Evolutionary conservation across 176 grass and related monocot genomes (phyloP), one percentile per base, ranked within the genome.

Genomic region (Alloteropsis semialata): DNA sequence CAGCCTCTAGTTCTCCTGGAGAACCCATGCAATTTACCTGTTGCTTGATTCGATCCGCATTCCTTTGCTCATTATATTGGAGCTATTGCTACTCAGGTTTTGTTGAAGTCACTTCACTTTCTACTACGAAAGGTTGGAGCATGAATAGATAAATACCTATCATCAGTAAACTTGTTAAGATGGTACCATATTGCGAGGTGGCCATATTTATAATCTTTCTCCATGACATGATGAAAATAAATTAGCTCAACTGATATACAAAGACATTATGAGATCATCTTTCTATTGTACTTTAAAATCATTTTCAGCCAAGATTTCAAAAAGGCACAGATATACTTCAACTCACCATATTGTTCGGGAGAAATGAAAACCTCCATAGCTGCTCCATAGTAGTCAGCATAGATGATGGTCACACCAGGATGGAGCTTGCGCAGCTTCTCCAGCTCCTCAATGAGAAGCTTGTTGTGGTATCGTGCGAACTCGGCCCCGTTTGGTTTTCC

Each of bases 381-480:
- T 11, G 96, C 86, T 77, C 82, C 81, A 39, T 85, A 98, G 59
- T 95, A 93, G 77, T 98, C 87, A 10, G 91, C 92, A 70, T 95
- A 95, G n/a, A 88, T 87, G 80, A 98, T 95, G 2, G 62, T 79
- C 10, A 83, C 80, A 51, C 78, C 41, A 53, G 90, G 87, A 65
- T 95, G 74, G 55, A 75, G 80, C 11, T 76, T 78, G 9, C 96
- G 84, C 5, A 84, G 67, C 79, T 65, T 92, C 22, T 67, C 60
- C 30, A 98, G 8, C 67, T 95, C 91, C 27, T 90, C 33, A 0
- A 27, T 4, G 5, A 98, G 92, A 56, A 88, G 77, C 43, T 57
- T 72, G 66, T 98, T 95, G 68, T 98, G 96, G 79, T 93, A 88
- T 16, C 75, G 5, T 7, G 96, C 62, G 78, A 98, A 98, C 60